A percentile compares a stretch with the other conserved stretches of the same genome.
These are phyloP conservation scores for Cryptosporidium xiaoi DNA, from an alignment of 169 alveolate species.

Conservation along the genomic window DNA sequence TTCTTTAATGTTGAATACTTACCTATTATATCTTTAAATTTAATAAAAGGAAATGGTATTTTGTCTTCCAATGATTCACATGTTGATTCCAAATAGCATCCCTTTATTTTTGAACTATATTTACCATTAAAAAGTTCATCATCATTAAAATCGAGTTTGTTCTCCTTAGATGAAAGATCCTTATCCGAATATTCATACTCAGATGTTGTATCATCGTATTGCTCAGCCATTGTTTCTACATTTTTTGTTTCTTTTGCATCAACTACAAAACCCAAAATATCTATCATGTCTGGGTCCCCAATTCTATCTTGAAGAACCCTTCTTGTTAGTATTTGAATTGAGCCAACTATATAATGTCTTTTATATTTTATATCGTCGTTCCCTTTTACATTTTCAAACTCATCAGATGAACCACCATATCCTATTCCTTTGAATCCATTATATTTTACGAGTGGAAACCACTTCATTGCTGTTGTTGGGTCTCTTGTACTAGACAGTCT, in stretches of 20 bases:
- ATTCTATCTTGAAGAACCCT: constrained; percentile 59
- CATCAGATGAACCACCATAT: neutral
- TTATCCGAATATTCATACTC: constrained; percentile 23
- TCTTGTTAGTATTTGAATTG: constrained; percentile 46
- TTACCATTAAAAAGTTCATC: constrained; percentile 54
- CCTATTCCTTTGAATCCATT: constrained; percentile 34
- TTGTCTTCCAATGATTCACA: constrained; percentile 32
- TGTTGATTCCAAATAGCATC: constrained; percentile 59
- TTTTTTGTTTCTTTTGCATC: constrained; percentile 4
- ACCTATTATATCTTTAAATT: constrained; percentile 45
- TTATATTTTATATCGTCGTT: neutral
- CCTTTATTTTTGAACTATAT: constrained; percentile 41
- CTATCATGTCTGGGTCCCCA: constrained; percentile 45
- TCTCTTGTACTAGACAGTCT: constrained; percentile 56
- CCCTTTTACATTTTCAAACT: neutral
- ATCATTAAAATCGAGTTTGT: neutral
- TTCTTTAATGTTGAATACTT: constrained; percentile 11
- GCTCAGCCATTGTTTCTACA: constrained; percentile 26
- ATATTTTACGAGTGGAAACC: constrained; percentile 64
- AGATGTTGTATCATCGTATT: constrained; percentile 61
- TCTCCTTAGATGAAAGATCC: constrained; percentile 29
- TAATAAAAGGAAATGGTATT: constrained; percentile 54
- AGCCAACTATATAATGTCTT: constrained; percentile 56
- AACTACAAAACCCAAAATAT: constrained; percentile 32
- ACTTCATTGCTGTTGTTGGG: constrained; percentile 72